These are phyloP conservation scores for Phaeophleospora eucalypticola DNA, from an alignment of 2,329 filamentous ascomycete species.

Conservation along the genomic window DNA sequence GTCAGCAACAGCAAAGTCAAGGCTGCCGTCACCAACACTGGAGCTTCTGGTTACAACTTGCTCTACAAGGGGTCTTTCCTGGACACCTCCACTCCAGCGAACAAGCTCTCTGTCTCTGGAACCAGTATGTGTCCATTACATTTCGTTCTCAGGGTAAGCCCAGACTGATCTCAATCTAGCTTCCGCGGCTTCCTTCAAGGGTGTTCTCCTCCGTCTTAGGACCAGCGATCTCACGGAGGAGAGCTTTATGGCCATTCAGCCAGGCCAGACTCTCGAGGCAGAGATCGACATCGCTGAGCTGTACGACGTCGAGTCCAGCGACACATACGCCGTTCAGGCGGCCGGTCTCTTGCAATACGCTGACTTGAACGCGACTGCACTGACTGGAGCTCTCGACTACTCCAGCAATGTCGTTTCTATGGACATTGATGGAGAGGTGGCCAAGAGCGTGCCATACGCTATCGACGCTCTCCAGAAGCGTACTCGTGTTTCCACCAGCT, in stretches of 20 bases:
- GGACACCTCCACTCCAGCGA: slow-evolving; percentile 22
- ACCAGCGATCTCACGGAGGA: slow-evolving; percentile 44
- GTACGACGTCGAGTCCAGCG: slow-evolving; percentile 50
- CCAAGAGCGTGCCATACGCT: slow-evolving; percentile 11
- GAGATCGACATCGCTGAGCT: slow-evolving; percentile 55
- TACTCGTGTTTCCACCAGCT: slow-evolving; percentile 47
- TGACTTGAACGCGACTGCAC: slow-evolving; percentile 47
- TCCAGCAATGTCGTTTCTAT: slow-evolving; percentile 57
- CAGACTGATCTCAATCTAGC: no score
- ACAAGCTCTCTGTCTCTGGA: slow-evolving; percentile 23
- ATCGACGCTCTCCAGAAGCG: slow-evolving; percentile 45
- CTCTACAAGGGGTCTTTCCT: slow-evolving; percentile 28
- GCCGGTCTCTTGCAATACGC: slow-evolving; percentile 57
- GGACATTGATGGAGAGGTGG: slow-evolving; percentile 47
- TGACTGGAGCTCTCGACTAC: slow-evolving; percentile 55
- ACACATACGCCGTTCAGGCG: slow-evolving; percentile 54
- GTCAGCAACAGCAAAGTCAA: slow-evolving; percentile 24
- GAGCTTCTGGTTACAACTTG: slow-evolving; percentile 21
- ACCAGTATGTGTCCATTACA: slow-evolving; percentile 12
- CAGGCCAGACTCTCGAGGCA: slow-evolving; percentile 48
- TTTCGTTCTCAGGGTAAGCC: no score
- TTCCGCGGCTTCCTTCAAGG: slow-evolving; percentile 42
- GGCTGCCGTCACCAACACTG: slow-evolving; percentile 25
- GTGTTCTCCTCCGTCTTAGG: slow-evolving; percentile 50
- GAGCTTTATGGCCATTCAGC: slow-evolving; percentile 48